These are phyloP conservation scores for Pichiaceae sp. DNA, from an alignment of 1,139 yeast species.

Conservation along the genomic window DNA sequence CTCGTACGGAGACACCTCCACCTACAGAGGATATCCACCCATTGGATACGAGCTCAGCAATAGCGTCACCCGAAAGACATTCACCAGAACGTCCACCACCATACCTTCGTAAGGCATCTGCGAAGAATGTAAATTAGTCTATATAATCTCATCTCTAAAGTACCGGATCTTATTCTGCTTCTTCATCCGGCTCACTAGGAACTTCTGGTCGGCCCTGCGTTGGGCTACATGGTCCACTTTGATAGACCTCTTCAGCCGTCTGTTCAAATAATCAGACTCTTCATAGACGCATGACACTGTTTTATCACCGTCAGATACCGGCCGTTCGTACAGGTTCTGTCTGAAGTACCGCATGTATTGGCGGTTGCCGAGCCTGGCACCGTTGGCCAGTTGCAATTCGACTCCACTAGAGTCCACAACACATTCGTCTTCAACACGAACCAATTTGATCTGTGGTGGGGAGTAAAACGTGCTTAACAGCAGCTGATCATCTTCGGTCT, in stretches of 20 bases:
- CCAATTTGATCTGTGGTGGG: background rate
- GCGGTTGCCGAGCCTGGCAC: slow-evolving; percentile 41
- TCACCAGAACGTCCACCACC: background rate
- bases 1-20: background rate
- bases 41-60: background rate
- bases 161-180: slow-evolving; percentile 56
- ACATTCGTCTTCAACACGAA: slow-evolving; percentile 12
- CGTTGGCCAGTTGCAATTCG: slow-evolving; percentile 39
- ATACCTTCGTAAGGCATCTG: background rate
- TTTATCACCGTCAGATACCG: slow-evolving; percentile 30
- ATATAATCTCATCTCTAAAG: slow-evolving; percentile 51
- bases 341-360: slow-evolving; percentile 36
- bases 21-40: background rate
- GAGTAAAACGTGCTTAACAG: slow-evolving; percentile 36
- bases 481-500: slow-evolving; percentile 35
- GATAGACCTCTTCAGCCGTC: slow-evolving; percentile 21
- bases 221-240: slow-evolving; percentile 34
- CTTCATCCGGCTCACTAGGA: slow-evolving; percentile 31
- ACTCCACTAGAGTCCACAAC: slow-evolving; percentile 33
- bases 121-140: background rate
- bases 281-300: slow-evolving; percentile 52
- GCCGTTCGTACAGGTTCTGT: slow-evolving; percentile 21
- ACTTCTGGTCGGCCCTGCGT: slow-evolving; percentile 37
- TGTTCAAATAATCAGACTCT: slow-evolving; percentile 11
- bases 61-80: background rate